Evolutionary conservation across 108 stramenopile species (phyloP).

Genomic region (Aurantiochytrium sp.): DNA sequence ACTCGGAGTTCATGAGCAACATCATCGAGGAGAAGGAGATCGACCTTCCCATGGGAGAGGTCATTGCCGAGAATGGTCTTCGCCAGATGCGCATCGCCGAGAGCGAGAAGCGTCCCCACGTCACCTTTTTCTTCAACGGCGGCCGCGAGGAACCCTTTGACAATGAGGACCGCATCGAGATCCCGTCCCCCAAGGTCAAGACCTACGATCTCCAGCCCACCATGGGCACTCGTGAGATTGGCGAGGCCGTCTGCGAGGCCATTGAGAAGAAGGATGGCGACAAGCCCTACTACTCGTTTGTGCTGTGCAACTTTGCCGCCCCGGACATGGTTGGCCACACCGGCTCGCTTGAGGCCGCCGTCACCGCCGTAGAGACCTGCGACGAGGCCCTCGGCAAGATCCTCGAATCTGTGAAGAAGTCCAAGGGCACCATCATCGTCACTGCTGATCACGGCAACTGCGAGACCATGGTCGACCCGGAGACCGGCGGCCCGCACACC

Average conservation of each 20-base stretch:
- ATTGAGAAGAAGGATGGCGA: neutral
- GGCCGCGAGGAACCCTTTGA: neutral
- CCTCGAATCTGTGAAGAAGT: neutral
- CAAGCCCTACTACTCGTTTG: neutral
- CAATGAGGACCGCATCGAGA: neutral
- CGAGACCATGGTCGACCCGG: neutral
- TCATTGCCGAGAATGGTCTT: neutral
- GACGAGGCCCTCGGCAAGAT: neutral
- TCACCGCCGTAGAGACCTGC: neutral
- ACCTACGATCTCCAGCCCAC: conserved; percentile 11
- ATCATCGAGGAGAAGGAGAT: neutral
- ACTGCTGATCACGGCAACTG: conserved; percentile 12
- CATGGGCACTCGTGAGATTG: neutral
- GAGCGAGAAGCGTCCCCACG: neutral
- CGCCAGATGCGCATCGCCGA: conserved; percentile 12
- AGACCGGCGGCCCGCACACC: conserved; percentile 4
- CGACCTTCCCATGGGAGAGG: neutral
- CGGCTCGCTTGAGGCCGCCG: neutral
- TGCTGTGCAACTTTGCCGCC: conserved; percentile 5
- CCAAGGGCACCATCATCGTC: neutral
- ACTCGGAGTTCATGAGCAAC: neutral
- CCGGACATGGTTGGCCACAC: conserved; percentile 19
- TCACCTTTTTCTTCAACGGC: conserved; percentile 10
- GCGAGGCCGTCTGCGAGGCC: conserved; percentile 3
- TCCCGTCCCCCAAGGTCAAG: neutral